A percentile compares a stretch with the other conserved stretches of the same genome.
Conservation (phyloP, 257 asterid genomes). For the Asclepias syriaca region DNA sequence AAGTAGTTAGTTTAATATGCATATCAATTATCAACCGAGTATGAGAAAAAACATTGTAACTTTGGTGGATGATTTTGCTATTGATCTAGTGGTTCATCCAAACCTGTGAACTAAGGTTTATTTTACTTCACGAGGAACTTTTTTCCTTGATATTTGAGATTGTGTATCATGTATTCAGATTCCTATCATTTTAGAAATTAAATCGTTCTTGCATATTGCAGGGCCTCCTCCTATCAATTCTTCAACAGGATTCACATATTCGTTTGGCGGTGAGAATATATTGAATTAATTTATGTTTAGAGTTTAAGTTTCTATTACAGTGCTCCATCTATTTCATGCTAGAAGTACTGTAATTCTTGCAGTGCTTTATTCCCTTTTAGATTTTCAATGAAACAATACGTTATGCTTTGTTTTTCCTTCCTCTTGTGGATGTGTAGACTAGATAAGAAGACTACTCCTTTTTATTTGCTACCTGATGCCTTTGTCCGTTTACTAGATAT, state of each 20-base stretch:
- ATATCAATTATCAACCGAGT: too few species aligned
- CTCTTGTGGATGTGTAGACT: neutral
- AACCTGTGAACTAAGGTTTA: neutral
- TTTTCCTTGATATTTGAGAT: neutral
- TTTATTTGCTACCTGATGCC: neutral
- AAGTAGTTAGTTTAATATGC: neutral
- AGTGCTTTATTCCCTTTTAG: neutral
- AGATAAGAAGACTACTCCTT: neutral
- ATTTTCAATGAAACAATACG: neutral
- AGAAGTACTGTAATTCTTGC: constrained; percentile 8
- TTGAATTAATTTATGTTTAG: constrained; percentile 6
- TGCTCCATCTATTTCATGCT: neutral
- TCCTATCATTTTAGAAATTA: neutral
- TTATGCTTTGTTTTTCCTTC: neutral
- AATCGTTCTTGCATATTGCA: constrained; percentile 31
- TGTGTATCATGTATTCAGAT: neutral
- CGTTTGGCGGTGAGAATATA: constrained; percentile 76
- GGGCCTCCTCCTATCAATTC: constrained; percentile 83
- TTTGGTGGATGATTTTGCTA: neutral
- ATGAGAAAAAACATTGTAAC: neutral
- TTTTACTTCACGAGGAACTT: neutral
- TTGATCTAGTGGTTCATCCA: neutral
- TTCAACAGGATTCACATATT: constrained; percentile 84
- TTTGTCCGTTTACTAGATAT: neutral
- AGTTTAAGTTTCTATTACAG: neutral